Base-by-base conservation (phyloP, 805 yeast species). In the Candida pseudoglaebosa region DNA sequence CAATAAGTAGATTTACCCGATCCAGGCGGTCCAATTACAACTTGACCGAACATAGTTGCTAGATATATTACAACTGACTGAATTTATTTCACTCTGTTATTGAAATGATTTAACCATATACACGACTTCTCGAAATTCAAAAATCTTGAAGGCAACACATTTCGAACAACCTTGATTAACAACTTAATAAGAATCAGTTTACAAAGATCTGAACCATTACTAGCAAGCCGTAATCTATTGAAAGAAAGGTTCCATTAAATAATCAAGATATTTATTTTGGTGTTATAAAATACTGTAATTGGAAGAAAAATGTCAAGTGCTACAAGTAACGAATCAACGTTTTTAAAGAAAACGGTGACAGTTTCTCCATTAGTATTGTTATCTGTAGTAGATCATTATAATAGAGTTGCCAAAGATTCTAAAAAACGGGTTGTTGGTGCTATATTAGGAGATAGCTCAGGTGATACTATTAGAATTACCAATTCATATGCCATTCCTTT, bases 11-110 rank as follows among this genome's bases (percentile, higher is more conserved):
- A 86, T 55, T 93, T 93, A 1, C 99, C 99, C 0, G 95, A 76
- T 1, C 99, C 99, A 0, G 99, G 99, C 0, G 99, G 98, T 0
- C 99, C 99, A 28, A 93, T 88, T 7, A 91, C 90, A 7, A 93
- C 77, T 62, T 93, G 96, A 3, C 95, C 96, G 60, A 85, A 85
- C 74, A 69, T 69, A 10, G 13, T 26, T 15, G 9, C 6, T 13
- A 10, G 9, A 7, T 21, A 7, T 9, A 21, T 9, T 21, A 21
- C 9, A 21, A 6, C 24, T 21, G 9, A 7, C 9, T 6, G 9
- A 21, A 21, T 7, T 7, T 21, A 21, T 21, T 21, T 21, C 24
- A 21, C 9, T 21, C 24, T 26, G 12, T 26, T 6, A 26, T 15
- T 26, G 12, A 26, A 26, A 26, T 26, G 29, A 26, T 26, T 26